Base-by-base conservation (phyloP, 2,329 filamentous ascomycete genomes). In the Alternaria alternata region DNA sequence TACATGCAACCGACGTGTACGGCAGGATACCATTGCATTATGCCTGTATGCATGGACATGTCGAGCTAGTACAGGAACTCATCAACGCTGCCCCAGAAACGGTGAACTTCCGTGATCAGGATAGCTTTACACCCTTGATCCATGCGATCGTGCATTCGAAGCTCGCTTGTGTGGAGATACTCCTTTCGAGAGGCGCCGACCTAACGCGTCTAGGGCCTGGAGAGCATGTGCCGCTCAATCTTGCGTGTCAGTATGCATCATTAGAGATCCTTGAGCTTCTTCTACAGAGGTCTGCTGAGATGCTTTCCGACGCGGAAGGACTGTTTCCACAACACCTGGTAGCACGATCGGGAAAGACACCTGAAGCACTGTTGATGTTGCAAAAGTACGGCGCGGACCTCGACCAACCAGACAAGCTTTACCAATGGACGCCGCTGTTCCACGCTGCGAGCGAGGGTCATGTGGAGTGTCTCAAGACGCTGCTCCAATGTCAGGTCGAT, bases 321-420 rank as follows among this genome's bases (percentile, higher is more conserved):
- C 83, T 99, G 11, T 99, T 92, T 75, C 95, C 95, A n/a, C 95
- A 98, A 75, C 95, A 99, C 80, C 86, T 98, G 34, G 94, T 98
- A 20, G 94, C 95, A 24, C 87, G 95, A 56, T 95, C 94, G 30
- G 93, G 93, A 3, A 89, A 94, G 73, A 91, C 89, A 0, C 91
- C 93, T 1, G 85, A 92, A 55, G 86, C 97, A 28, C 84, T 98
- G 11, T 81, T 94, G 14, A 84, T 97, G 39, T 84, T 99, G 12
- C 91, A 93, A 75, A 85, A 91, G 51, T 94, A 95, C 72, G 94
- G 94, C 1, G 94, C 93, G 22, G 90, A 99, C 75, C 85, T 99
- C 43, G 88, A 99, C 72, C 94, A 98, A 76, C 85, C 92, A 32
- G 95, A 99, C 79, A 98, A 97, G 79, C 85, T 99, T 16, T 98